Evolutionary conservation across 257 asterid genomes (phyloP).

Genomic region (Solanum clarkiae): DNA sequence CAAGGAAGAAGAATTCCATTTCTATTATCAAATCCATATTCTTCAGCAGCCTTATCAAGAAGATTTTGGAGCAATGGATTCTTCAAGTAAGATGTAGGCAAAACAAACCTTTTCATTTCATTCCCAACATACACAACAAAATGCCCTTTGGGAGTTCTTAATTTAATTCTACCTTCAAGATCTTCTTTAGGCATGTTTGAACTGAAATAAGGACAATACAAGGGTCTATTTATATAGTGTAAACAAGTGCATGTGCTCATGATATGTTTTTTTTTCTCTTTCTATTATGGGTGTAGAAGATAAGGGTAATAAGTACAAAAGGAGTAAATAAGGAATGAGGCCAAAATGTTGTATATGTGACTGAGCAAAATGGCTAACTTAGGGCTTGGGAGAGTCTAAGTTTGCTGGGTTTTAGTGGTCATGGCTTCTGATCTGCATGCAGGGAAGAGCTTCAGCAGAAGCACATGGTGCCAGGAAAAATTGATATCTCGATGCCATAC

Average conservation of each 20-base stretch:
- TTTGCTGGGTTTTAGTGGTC: background rate
- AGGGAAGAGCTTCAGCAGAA: background rate
- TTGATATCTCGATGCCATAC: background rate
- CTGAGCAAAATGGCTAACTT: background rate
- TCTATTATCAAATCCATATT: conserved; percentile 29
- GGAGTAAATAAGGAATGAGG: background rate
- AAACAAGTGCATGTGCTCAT: background rate
- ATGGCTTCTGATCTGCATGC: background rate
- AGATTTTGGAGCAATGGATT: conserved; percentile 28
- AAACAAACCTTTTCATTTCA: conserved; percentile 28
- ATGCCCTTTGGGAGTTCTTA: conserved; percentile 43
- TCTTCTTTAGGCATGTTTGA: background rate
- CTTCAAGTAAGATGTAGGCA: conserved; percentile 48
- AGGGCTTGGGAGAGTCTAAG: background rate
- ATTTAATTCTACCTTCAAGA: background rate
- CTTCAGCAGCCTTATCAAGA: conserved; percentile 46
- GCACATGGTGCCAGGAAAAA: background rate
- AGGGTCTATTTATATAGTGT: background rate
- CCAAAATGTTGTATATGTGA: background rate
- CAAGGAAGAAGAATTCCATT: background rate
- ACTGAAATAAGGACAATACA: background rate
- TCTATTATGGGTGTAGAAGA: background rate
- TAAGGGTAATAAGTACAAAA: conserved; percentile 1
- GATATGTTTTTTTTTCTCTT: background rate
- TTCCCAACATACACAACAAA: conserved; percentile 61